These are phyloP conservation scores for Tieghemostelium lacteum DNA, from an alignment of 78 protist species.

Conservation along the genomic window DNA sequence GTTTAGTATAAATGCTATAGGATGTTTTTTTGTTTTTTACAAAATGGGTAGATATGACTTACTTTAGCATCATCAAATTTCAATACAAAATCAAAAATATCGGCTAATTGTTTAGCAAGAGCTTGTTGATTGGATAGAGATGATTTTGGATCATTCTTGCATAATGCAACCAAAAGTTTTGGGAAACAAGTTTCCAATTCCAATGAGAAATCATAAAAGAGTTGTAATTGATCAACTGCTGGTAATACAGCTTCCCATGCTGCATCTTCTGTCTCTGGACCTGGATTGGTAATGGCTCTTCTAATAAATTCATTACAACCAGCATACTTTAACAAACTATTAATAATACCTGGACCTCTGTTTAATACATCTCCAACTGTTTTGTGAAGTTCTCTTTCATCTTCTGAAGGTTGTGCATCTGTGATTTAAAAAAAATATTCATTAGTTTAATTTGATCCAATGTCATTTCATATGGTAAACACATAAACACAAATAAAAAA, in stretches of 20 bases:
- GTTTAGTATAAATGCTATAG: neutral
- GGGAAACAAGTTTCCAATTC: slow-evolving; percentile 84
- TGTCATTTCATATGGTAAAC: neutral
- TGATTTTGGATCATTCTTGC: slow-evolving; percentile 76
- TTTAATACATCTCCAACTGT: slow-evolving; percentile 79
- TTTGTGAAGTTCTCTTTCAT: slow-evolving; percentile 80
- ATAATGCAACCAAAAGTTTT: slow-evolving; percentile 86
- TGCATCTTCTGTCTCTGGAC: slow-evolving; percentile 82
- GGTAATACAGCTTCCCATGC: slow-evolving; percentile 89
- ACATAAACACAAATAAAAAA: neutral
- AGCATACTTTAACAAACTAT: slow-evolving; percentile 47
- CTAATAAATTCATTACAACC: slow-evolving; percentile 84
- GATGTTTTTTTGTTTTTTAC: too few species aligned
- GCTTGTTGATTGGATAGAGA: slow-evolving; percentile 88
- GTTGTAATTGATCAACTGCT: slow-evolving; percentile 83
- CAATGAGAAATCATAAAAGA: slow-evolving; percentile 83
- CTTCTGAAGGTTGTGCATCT: slow-evolving; percentile 84
- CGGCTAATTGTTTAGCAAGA: slow-evolving; percentile 90
- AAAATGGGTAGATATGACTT: neutral
- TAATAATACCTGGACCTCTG: slow-evolving; percentile 73
- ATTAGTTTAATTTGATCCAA: neutral
- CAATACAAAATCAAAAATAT: slow-evolving; percentile 87
- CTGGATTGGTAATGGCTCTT: slow-evolving; percentile 86
- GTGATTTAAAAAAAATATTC: slow-evolving; percentile 6
- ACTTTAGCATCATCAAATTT: slow-evolving; percentile 90